phyloP scores from a whole-genome alignment of 148 eudicot genomes.

The Persicaria maculosa region DNA sequence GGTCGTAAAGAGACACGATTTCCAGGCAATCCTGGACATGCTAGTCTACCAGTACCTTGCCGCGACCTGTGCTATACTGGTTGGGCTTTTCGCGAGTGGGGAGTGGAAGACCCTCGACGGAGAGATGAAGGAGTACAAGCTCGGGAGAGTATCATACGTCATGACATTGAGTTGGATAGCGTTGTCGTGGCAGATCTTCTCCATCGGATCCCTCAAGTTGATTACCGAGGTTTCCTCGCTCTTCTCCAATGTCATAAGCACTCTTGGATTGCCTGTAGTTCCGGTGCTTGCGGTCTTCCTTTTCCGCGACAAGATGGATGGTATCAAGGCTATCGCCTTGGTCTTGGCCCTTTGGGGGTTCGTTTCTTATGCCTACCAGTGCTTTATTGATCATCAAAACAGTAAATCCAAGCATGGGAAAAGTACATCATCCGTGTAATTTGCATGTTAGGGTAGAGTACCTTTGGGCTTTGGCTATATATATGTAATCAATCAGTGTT shows the following conservation, averaged over 20 bases:
- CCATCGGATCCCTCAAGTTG: conserved; percentile 30
- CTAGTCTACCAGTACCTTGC: conserved; percentile 26
- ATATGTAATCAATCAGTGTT: no score
- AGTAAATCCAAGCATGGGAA: neutral
- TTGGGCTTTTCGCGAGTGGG: conserved; percentile 44
- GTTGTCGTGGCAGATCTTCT: conserved; percentile 36
- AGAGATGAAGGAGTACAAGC: conserved; percentile 29
- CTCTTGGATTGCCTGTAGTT: conserved; percentile 37
- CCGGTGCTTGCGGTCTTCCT: conserved; percentile 42
- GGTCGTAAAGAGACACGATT: conserved; percentile 21
- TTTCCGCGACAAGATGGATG: conserved; percentile 45
- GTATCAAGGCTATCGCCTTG: conserved; percentile 35
- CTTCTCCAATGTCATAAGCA: conserved; percentile 42
- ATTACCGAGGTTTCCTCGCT: conserved; percentile 42
- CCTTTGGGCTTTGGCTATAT: no score
- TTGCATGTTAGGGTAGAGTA: no score
- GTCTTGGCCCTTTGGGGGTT: conserved; percentile 47
- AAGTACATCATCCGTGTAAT: no score
- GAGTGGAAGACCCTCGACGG: conserved; percentile 28
- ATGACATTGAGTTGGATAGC: conserved; percentile 38
- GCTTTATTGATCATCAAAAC: conserved; percentile 31
- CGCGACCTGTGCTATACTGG: conserved; percentile 23
- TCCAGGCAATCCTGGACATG: conserved; percentile 25
- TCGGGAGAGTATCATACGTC: conserved; percentile 34
- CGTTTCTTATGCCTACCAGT: conserved; percentile 41